Base-by-base conservation (phyloP, 352 stramenopile genomes). In the Pelagophyceae sp. region DNA sequence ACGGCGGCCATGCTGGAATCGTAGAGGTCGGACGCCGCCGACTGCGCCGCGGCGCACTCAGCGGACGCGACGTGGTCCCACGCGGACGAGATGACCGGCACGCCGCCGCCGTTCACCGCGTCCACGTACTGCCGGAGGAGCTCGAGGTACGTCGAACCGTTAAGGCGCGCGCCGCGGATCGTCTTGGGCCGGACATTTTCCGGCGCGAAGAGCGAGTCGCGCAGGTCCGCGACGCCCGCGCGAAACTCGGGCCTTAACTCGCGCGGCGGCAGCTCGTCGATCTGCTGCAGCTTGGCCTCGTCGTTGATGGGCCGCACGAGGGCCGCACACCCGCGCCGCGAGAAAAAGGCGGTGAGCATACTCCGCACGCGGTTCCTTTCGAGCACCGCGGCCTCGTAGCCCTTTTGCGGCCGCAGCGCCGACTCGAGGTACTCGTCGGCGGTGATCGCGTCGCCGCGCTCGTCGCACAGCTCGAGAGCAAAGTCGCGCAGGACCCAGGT, bases 341-440 rank as follows among this genome's bases (percentile, higher is more conserved):
- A 3, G 81, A 94, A 94, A 61, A 94, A 93, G 75, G 91, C 86
- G 78, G 90, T 91, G 84, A 94, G 89, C 88, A 93, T 92, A 3
- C 87, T 79, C 50, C 90, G 87, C 40, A 93, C 90, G 71, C 87
- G 86, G 80, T 94, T 93, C 37, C 87, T 85, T 77, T 94, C 88
- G 83, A 91, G 89, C 75, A 92, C 92, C 61, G 86, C 83, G 3
- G 87, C 85, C 37, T 75, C 76, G 19, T 87, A 89, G 20, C 88
- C 86, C 67, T 86, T 83, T 75, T 94, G 88, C 64, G 91, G 86
- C 1, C 85, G 85, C 23, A 94, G 83, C 35, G 90, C 87, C 60
- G 84, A 82, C 79, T 94, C 90, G 0, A 94, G 82, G 81, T 94
- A 94, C 72, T 94, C 88, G 60, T 80, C 87, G 72, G 86, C 87